Base-by-base conservation (phyloP, 1,139 yeast genomes). In the Candida freyschussii region DNA sequence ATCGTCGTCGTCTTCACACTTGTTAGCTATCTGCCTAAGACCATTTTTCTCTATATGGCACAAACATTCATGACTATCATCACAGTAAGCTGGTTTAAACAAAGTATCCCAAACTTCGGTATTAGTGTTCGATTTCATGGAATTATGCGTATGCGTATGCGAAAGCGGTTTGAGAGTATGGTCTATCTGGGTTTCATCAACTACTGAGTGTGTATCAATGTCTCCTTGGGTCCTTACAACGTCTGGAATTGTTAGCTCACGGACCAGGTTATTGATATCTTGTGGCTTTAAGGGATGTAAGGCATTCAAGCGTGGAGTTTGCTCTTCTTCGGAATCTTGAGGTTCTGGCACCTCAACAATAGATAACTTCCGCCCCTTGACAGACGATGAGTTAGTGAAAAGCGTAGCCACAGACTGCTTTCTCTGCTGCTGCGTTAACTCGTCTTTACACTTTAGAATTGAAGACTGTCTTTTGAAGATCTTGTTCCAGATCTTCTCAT, bases 401-500 rank as follows among this genome's bases (percentile, higher is more conserved):
- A 42, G 36, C 2, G 48, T 45, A 4, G 48, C 48, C 16, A 41
- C 46, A 4, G 50, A 45, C 13, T 29, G 43, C 22, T 37, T 46
- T 13, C 50, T 33, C 15, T 36, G 41, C 16, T 36, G 39, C 7
- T 31, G 34, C 7, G 21, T 15, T 2, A 34, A 13, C 22, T 47
- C 52, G 14, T 48, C 53, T 31, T 52, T 47, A 33, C 59, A 55
- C 36, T 51, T 54, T 26, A 55, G 36, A 4, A 54, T 50, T 9
- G 56, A 51, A 18, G 48, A 51, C 25, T 55, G 47, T 26, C 56
- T 43, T 23, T 48, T 46, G 40, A 54, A 55, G n/a, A 51, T 37
- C 24, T 41, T 38, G 30, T 55, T 55, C 59, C 59, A 55, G 11
- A 53, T 45, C 37, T 56, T 55, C 41, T 67, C 72, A 47, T 70